Evolutionary conservation across 1,284 basidiomycete species (phyloP), one percentile per base, ranked within the genome.

Genomic region (Nidula niveotomentosa): DNA sequence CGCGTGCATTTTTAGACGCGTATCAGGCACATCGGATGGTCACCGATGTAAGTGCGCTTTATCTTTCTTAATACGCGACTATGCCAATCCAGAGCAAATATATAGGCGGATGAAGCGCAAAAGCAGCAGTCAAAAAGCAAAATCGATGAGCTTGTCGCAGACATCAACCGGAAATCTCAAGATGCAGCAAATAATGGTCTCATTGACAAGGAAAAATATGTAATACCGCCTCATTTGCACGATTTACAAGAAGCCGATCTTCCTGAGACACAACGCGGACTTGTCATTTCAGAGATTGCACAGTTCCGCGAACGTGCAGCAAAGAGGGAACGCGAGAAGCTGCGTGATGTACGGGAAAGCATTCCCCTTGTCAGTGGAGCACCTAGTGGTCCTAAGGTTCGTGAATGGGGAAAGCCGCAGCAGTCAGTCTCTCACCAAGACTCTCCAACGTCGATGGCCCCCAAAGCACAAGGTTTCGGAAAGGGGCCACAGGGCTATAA

Each of bases 241-340:
- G 95, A 98, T 70, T 79, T 98, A 36, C 91, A 96, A 66, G 93
- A 96, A 74, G 92, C 93, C 51, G 95, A 98, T 66, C 81, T 98
- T 33, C 95, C 95, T n/a, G 95, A 96, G 73, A 91, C 92, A 1
- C 94, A 96, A 70, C 89, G 95, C 18, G 94, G 91, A 1, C 88
- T 93, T 35, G 95, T 98, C 53, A 89, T 98, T 56, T 93, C 89
- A 36, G 95, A 98, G 69, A 98, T 98, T 58, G 94, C 94, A 0
- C 89, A 94, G 63, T 98, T 96, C 71, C 83, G 93, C 53, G 92
- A 94, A 71, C 83, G 90, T 13, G 90, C 93, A 0, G 93, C 91
- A 10, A 92, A 93, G 67, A 78, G 90, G 33, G 93, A 96, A 65
- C 81, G 90, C 36, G 91, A 95, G 70, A 93, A 93, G 74, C 76